Percentiles rank a stretch among this genome's conserved stretches.
Evolutionary conservation across 306 rosid species (phyloP).

Genomic region (Corylus avellana): DNA sequence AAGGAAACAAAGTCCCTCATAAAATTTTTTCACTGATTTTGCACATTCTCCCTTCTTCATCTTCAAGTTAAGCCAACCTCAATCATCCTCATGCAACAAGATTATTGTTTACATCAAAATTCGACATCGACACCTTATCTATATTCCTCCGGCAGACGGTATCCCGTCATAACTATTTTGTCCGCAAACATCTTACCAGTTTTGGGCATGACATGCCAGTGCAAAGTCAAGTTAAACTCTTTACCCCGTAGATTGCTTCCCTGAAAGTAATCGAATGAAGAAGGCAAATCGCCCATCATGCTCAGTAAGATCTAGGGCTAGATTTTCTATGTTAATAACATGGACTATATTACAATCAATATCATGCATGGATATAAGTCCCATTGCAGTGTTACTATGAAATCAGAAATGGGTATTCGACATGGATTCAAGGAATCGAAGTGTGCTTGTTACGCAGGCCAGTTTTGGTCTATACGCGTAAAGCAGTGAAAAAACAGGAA

Average conservation of each 20-base stretch:
- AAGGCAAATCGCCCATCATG: background rate
- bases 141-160: slow-evolving; percentile 70
- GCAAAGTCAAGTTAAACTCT: slow-evolving; percentile 90
- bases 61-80: background rate
- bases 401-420: background rate
- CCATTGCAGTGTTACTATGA: background rate
- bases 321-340: background rate
- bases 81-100: background rate
- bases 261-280: slow-evolving; percentile 35
- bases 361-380: background rate
- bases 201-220: slow-evolving; percentile 99
- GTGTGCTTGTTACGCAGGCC: background rate
- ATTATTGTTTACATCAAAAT: background rate
- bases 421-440: background rate
- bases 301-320: background rate
- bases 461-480: background rate
- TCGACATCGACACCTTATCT: slow-evolving; percentile 45
- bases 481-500: background rate
- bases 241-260: slow-evolving; percentile 88
- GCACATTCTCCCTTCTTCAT: background rate
- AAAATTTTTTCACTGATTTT: background rate
- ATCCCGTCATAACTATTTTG: slow-evolving; percentile 82
- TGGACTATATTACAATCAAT: background rate
- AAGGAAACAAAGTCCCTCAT: background rate
- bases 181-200: slow-evolving; percentile 86